Base-by-base conservation (phyloP, 805 yeast genomes). In the Myxozyma kluyveri region DNA sequence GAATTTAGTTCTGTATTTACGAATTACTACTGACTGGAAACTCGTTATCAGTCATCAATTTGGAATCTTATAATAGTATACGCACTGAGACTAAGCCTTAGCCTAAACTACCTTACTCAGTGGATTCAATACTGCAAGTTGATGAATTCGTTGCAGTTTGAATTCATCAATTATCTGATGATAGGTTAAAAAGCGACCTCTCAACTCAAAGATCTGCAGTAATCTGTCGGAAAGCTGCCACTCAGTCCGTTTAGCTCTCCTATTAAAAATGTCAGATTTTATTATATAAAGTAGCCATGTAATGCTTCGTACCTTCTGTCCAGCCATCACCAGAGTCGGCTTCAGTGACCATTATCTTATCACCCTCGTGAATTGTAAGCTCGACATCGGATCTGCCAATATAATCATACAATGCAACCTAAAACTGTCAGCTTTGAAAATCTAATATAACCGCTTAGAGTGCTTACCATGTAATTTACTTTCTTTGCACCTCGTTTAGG, bases 321-420 rank as follows among this genome's bases (percentile, higher is more conserved):
- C 99, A 93, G 0, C 99, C 99, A 36, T 78, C 77, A 7, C 88
- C 90, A 47, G 84, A 86, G 45, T 82, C 87, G 26, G 77, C 82
- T 38, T 72, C 74, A 0, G 86, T 63, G 10, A 93, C 76, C 9
- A 77, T 75, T 18, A 93, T 79, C 49, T 74, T 75, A 56, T 91
- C 97, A 1, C 96, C 96, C 0, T 78, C 83, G 5, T 59, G 62
- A 19, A 93, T 79, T 19, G 79, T 75, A 52, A 93, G 67, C 68
- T 93, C 99, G 62, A 86, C 91, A 23, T 79, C 84, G 10, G 88
- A 93, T 53, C 80, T 83, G 0, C 95, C 90, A 18, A 67, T 73
- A 65, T 88, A 90, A 57, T 84, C 88, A 66, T 83, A 90, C 52
- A 84, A 66, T 1, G 88, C 95, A 48, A 79, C 79, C 64, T 45